A percentile compares a stretch with the other conserved stretches of the same genome.
These are phyloP conservation scores for Cerrena zonata DNA, from an alignment of 1,284 basidiomycete species.

Conservation along the genomic window DNA sequence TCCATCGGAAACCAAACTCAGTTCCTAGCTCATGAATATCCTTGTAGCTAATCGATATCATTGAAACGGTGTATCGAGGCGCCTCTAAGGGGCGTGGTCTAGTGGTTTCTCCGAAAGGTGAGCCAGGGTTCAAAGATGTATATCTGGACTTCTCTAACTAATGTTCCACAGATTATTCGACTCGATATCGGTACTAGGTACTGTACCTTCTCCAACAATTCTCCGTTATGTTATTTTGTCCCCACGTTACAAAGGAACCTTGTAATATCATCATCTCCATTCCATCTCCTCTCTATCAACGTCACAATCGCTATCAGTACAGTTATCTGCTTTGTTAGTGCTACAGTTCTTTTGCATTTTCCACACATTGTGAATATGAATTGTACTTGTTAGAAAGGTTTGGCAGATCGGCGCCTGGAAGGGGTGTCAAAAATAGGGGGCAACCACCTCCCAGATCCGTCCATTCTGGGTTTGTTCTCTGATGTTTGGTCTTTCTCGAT, in stretches of 20 bases:
- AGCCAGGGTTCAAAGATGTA: too few relatives aligned
- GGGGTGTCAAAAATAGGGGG: neutral
- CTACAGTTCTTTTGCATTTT: neutral
- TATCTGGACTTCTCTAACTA: conserved; percentile 7
- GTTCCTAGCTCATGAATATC: conserved; percentile 10
- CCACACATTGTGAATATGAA: neutral
- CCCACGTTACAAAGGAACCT: neutral
- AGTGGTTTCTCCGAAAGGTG: conserved; percentile 94
- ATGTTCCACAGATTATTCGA: conserved; percentile 64
- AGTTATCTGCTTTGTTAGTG: neutral
- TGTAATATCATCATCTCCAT: neutral
- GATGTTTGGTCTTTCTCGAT: conserved; percentile 1
- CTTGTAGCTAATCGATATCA: conserved; percentile 86
- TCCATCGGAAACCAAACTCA: neutral
- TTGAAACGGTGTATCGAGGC: conserved; percentile 96
- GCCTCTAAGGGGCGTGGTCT: conserved; percentile 97
- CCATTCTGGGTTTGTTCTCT: neutral
- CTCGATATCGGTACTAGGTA: conserved; percentile 70
- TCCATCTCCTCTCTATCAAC: neutral
- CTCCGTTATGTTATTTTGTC: neutral
- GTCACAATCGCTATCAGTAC: neutral
- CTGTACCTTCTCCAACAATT: neutral
- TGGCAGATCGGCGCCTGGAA: neutral
- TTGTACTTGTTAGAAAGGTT: neutral
- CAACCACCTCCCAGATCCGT: neutral